Evolutionary conservation across 176 grass and related monocot genomes (phyloP), one percentile per base, ranked within the genome.

Genomic region (Bothriochloa decipiens): DNA sequence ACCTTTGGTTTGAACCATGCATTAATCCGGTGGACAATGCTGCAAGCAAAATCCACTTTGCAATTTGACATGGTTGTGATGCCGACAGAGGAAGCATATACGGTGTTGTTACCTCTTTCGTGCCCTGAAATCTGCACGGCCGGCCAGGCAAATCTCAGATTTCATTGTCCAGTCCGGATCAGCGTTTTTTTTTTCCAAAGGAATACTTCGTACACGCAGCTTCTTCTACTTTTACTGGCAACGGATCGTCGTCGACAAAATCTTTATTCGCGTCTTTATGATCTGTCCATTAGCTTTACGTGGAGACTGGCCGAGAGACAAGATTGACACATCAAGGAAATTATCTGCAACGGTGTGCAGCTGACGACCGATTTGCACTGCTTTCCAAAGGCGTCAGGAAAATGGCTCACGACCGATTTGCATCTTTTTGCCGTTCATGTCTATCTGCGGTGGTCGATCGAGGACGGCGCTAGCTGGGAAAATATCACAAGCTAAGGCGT

Each of bases 331-430:
- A 35, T 35, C 3, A 1, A 35, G 3, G 33, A 35, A 35, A 35
- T 35, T 35, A 35, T 35, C 33, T 41, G 8, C 2, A 41, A 11
- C 40, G 12, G 35, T 71, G 15, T 68, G 39, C 20, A 32, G 12
- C 23, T 57, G 13, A 77, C 33, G 47, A 58, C n/a, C n/a, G n/a
- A n/a, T n/a, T n/a, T n/a, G 25, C 49, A 42, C 73, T 84, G 65
- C 73, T 84, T 85, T 76, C 58, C 4, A 42, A 42, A 42, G 33
- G 28, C 37, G 20, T 70, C 69, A 61, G 68, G 73, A 40, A 69
- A 40, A 40, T 84, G 64, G 49, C 33, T 75, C 8, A 43, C 8
- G 41, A 43, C 9, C 41, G 9, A 40, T 40, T 7, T 40, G 40
- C 8, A 50, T 17, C 4, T 22, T 22, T 40, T 25, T 61, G 53